Percentiles rank a stretch among this genome's conserved stretches.
Evolutionary conservation across 495 filamentous ascomycete species (phyloP).

Genomic region (Rhizodiscina lignyota): DNA sequence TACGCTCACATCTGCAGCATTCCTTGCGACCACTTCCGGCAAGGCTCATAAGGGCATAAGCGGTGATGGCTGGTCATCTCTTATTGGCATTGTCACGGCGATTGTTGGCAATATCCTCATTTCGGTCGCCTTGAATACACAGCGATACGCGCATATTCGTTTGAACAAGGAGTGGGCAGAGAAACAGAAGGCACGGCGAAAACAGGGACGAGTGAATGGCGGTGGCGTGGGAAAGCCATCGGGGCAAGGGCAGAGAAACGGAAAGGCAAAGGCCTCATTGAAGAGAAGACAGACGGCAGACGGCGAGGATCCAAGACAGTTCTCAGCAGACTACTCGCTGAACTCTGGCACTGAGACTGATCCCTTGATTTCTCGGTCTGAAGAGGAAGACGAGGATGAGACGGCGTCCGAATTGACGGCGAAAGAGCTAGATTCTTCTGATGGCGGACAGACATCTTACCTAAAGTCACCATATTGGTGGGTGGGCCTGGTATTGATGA

Average conservation of each 20-base stretch:
- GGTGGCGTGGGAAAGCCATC: neutral
- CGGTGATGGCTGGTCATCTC: constrained; percentile 49
- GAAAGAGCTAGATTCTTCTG: constrained; percentile 1
- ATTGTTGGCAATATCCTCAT: constrained; percentile 87
- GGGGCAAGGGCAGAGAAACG: neutral
- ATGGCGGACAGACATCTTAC: constrained; percentile 39
- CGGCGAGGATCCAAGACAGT: neutral
- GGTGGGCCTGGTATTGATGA: constrained; percentile 80
- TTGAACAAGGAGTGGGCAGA: constrained; percentile 37
- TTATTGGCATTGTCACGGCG: constrained; percentile 88
- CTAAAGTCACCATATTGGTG: constrained; percentile 91
- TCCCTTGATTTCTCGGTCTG: constrained; percentile 1
- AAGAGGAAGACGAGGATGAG: constrained; percentile 17
- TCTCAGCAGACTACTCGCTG: no score
- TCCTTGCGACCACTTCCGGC: no score
- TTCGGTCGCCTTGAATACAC: constrained; percentile 86
- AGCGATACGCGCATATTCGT: constrained; percentile 85
- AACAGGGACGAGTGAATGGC: constrained; percentile 5
- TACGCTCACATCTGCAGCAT: no score
- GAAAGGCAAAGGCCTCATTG: neutral
- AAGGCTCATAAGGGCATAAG: no score
- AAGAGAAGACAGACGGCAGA: neutral
- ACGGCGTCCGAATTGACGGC: constrained; percentile 4
- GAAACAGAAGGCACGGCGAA: constrained; percentile 18
- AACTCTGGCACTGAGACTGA: constrained; percentile 1